phyloP scores from a whole-genome alignment of 441 rosid species.

The Melastoma candidum region DNA sequence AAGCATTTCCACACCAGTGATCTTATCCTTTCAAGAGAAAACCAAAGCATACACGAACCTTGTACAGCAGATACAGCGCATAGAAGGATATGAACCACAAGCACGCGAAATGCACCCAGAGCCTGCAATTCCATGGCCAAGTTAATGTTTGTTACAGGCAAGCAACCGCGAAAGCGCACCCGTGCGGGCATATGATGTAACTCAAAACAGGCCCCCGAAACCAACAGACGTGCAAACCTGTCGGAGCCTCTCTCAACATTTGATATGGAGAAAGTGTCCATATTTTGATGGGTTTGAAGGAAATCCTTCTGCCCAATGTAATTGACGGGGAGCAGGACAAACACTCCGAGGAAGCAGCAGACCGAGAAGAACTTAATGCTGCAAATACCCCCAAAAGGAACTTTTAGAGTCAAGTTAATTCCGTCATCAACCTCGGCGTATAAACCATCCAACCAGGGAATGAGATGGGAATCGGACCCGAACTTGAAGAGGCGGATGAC shows the following conservation, averaged over 20 bases:
- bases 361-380: conserved; percentile 66
- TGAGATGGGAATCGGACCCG: conserved; percentile 30
- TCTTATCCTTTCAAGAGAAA: background rate
- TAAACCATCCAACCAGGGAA: no score
- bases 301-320: conserved; percentile 44
- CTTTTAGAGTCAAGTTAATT: background rate
- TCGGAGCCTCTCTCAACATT: conserved; percentile 60
- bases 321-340: conserved; percentile 71
- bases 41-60: conserved; percentile 33
- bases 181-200: no score
- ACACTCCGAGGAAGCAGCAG: conserved; percentile 55
- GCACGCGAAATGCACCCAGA: conserved; percentile 88
- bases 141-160: no score
- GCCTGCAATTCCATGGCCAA: conserved; percentile 28
- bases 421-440: no score
- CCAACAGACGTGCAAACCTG: conserved; percentile 29
- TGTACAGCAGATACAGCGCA: conserved; percentile 54
- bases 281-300: conserved; percentile 24
- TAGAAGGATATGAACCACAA: conserved; percentile 69
- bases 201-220: no score
- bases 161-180: no score
- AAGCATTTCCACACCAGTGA: background rate
- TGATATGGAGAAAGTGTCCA: conserved; percentile 74
- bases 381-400: conserved; percentile 11
- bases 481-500: conserved; percentile 83